Base-by-base conservation (phyloP, 2,329 filamentous ascomycete species). In the Verticillium longisporum region DNA sequence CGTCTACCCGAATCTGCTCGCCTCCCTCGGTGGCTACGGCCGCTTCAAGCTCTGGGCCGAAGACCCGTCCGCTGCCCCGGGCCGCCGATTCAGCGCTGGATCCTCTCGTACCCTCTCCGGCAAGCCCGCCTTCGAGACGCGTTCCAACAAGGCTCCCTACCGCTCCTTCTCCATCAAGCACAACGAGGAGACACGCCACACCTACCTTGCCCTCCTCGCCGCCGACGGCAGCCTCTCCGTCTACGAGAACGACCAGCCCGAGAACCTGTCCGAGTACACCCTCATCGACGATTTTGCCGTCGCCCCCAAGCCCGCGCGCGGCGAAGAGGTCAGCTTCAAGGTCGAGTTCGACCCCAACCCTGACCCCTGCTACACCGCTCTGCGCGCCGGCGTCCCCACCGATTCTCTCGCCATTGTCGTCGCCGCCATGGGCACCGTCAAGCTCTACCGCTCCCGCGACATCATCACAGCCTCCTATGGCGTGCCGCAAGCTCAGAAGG, bases 11-110 rank as follows among this genome's bases (percentile, higher is more conserved):
- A 87, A 95, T 71, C 85, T 96, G 68, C 80, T 98, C 67, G 93
- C 89, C 61, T 96, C 90, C 60, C 89, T 97, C 62, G 92, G 91
- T 64, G 90, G 94, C 69, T 94, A 97, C 69, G 91, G 94, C 69
- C 88, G 88, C 73, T 92, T 96, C 79, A 91, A 92, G 72, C 82
- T 98, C 66, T 98, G 94, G 94, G 88, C 90, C 63, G 94, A 97
- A 77, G 92, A 97, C 74, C 87, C 90, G 15, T 89, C 88, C 1
- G 89, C 95, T 57, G 83, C 90, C 1, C 87, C 88, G 0, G 92
- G 92, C 36, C 86, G 90, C 36, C 88, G 93, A 58, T 98, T 97
- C 80, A 91, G 88, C 71, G 82, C 76, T 78, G 90, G 80, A 14
- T 71, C 74, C 50, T 75, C 75, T 37, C 74, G 71, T 58, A 76